Evolutionary conservation across 139 green algal species (phyloP).

Genomic region (Choricystis sp.): DNA sequence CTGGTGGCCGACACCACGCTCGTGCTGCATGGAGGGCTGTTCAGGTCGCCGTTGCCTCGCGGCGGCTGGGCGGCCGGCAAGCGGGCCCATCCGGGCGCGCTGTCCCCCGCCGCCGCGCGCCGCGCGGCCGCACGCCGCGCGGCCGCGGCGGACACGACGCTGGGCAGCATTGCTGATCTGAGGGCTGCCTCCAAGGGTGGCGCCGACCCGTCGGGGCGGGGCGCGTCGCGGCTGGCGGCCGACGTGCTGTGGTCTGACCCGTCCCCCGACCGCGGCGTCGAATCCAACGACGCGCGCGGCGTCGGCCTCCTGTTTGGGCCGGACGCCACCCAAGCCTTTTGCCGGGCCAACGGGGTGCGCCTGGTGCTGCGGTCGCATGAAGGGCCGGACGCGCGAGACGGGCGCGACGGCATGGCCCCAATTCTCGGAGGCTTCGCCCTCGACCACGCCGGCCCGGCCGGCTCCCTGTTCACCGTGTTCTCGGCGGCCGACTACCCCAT

Average conservation of each 20-base stretch:
- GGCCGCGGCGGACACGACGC: slow-evolving; percentile 1
- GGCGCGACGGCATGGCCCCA: slow-evolving; percentile 38
- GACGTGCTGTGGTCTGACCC: slow-evolving; percentile 94
- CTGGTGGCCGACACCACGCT: slow-evolving; percentile 45
- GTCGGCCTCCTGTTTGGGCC: slow-evolving; percentile 84
- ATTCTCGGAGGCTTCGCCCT: slow-evolving; percentile 60
- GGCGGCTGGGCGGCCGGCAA: slow-evolving; percentile 4
- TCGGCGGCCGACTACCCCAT: slow-evolving; percentile 86
- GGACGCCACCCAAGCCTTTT: slow-evolving; percentile 64
- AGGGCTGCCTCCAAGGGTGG: slow-evolving; percentile 47
- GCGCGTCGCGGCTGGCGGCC: slow-evolving; percentile 32
- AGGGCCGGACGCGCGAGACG: slow-evolving; percentile 78
- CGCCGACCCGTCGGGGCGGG: slow-evolving; percentile 52
- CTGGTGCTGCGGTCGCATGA: slow-evolving; percentile 68
- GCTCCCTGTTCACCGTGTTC: slow-evolving; percentile 75
- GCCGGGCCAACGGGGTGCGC: slow-evolving; percentile 30
- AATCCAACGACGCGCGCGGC: slow-evolving; percentile 54
- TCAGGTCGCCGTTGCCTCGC: slow-evolving; percentile 7
- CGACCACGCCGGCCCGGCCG: slow-evolving; percentile 63
- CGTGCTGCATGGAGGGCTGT: slow-evolving; percentile 74
- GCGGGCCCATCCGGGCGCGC: slow-evolving; percentile 3
- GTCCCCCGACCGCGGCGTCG: slow-evolving; percentile 34
- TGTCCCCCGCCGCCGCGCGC: not conserved
- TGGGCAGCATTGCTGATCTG: slow-evolving; percentile 60
- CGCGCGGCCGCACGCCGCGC: too few species aligned